Conservation (phyloP, 768 basidiomycete genomes). For the Termitomyces sp. region DNA sequence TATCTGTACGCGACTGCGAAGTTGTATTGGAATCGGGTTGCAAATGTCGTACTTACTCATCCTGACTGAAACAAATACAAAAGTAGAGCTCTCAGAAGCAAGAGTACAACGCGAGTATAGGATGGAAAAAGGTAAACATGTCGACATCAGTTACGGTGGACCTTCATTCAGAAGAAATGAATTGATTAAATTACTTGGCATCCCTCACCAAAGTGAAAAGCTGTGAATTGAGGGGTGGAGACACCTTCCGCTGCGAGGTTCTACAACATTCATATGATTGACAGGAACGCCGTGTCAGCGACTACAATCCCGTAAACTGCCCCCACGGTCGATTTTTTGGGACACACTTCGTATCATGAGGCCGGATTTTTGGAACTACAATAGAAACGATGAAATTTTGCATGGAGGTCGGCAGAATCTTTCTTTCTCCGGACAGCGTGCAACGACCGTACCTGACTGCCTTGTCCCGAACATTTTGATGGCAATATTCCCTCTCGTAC, state of each 20-base stretch:
- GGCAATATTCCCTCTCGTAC: background rate
- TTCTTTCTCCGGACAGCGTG: background rate
- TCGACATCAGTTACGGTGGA: background rate
- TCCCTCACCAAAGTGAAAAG: background rate
- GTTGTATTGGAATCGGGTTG: too few relatives aligned
- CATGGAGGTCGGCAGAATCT: background rate
- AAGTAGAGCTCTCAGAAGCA: too few relatives aligned
- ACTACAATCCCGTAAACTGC: background rate
- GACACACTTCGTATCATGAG: background rate
- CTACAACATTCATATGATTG: background rate
- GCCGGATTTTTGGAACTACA: background rate
- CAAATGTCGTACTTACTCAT: too few relatives aligned
- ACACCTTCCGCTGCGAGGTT: background rate
- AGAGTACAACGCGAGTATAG: too few relatives aligned
- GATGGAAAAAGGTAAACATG: background rate
- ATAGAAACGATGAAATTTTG: background rate
- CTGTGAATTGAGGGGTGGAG: too few relatives aligned
- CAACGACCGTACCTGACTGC: background rate
- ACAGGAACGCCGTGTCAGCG: background rate
- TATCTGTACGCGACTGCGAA: too few relatives aligned
- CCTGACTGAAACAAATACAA: too few relatives aligned
- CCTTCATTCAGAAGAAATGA: background rate
- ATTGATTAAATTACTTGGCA: background rate
- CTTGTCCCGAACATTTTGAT: background rate
- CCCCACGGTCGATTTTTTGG: background rate